Evolutionary conservation across 1,284 basidiomycete genomes (phyloP), one percentile per base, ranked within the genome.

Genomic region (Ceratobasidium sp.): DNA sequence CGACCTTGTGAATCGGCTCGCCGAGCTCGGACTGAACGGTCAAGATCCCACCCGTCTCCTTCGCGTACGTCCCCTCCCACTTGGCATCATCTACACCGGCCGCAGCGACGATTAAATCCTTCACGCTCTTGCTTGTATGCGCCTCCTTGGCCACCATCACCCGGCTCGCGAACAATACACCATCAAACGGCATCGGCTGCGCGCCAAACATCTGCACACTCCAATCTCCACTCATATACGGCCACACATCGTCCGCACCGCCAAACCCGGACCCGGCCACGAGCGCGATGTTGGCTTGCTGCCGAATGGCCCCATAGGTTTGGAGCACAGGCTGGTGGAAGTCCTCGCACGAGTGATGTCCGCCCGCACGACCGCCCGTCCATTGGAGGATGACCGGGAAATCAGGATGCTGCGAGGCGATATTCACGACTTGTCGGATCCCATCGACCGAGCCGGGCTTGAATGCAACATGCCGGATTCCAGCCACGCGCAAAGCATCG

Each of bases 111-210:
- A 99, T 98, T 80, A 99, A 89, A 85, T 99, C 94, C 89, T 99
- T 99, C 85, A 99, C 96, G 15, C 93, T 93, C 5, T 95, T 89
- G 82, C 92, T 94, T 0, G 97, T 99, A 85, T 99, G 97, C 12
- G 97, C 96, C 86, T 99, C 97, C 87, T 96, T 97, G 80, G 97
- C 97, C 59, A 98, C 95, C 96, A 99, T 98, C 84, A 98, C 96
- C 80, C 98, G 93, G 83, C 93, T 95, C 17, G 93, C 98, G 83
- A 97, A 98, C 70, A 99, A 89, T 87, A 98, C 96, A 79, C 97
- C 98, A 82, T 99, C 97, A 87, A 97, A 98, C 1, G 97, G 97
- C 98, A 99, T 99, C n/a, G 94, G 93, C 85, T 98, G 95, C 61
- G 93, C 89, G 78, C 91, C 92, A 83, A 94, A 98, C 61, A 64